Evolutionary conservation across 805 yeast species (phyloP), one percentile per base, ranked within the genome.

Genomic region (Candida maris): DNA sequence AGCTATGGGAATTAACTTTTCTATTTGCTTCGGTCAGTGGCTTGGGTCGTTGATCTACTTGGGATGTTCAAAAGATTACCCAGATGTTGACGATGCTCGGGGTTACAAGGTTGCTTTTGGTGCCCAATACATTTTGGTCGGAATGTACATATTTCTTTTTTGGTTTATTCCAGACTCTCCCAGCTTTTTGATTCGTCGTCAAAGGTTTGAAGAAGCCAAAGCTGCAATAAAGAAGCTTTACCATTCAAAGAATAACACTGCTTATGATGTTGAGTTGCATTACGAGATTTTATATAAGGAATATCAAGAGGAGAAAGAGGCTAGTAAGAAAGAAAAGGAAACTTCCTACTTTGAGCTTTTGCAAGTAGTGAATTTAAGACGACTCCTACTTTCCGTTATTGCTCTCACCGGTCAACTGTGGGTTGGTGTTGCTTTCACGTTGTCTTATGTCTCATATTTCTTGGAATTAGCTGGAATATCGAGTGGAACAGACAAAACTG

Each of bases 391-490:
- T 7, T 31, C 19, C 5, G 17, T 24, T 16, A 13, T 31, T 12
- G 34, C n/a, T 16, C 26, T 31, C 15, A 31, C 34, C 4, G 34
- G 34, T 4, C 34, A 31, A 17, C 27, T 31, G 6, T 31, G 34
- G 34, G 34, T 31, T 13, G 34, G 34, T 21, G 16, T 31, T 15
- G 34, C 15, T 6, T 35, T 35, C 21, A 21, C 27, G 8, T 18
- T 35, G 27, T 16, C 23, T 9, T 35, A 35, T 21, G 29, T 35
- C 26, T 29, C 34, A 12, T 35, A 35, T 35, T 35, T 35, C 22
- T 30, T 35, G 17, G 38, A 35, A 29, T 22, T 35, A 14, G 38
- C 38, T 14, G 38, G 38, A 5, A 17, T 35, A 15, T 4, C 31
- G 5, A 25, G 31, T 26, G 22, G 34, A 13, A 24, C 13, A 13